phyloP scores from a whole-genome alignment of 345 rosid genomes.

The Aquilaria sinensis region DNA sequence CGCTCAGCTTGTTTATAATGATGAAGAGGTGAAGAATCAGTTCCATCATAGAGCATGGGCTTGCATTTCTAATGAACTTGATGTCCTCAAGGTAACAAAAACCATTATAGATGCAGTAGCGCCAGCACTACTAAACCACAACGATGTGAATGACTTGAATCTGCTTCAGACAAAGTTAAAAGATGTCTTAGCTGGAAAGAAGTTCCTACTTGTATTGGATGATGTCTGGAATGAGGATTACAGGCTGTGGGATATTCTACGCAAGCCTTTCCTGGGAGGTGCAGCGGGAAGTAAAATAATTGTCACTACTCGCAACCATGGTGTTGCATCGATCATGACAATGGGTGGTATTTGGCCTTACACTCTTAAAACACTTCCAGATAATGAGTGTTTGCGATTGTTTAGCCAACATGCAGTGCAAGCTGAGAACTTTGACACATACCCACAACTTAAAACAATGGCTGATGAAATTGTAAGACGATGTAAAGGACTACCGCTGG shows the following conservation, averaged over 20 bases:
- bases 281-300: background rate
- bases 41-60: background rate
- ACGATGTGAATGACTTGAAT: background rate
- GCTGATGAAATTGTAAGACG: background rate
- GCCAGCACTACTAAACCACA: background rate
- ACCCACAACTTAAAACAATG: background rate
- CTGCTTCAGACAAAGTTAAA: background rate
- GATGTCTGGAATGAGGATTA: too few species aligned
- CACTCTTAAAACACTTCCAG: background rate
- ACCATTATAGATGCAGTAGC: background rate
- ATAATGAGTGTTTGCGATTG: background rate
- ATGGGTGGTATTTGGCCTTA: background rate
- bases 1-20: too few species aligned
- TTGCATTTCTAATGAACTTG: background rate
- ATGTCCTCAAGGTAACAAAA: background rate
- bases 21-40: too few species aligned
- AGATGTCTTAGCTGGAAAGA: background rate
- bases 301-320: background rate
- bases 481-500: background rate
- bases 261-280: background rate
- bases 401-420: background rate
- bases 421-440: background rate
- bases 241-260: too few species aligned
- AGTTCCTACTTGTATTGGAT: background rate
- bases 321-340: background rate